phyloP scores from a whole-genome alignment of 2,329 filamentous ascomycete genomes.

The Colletotrichum sp. region DNA sequence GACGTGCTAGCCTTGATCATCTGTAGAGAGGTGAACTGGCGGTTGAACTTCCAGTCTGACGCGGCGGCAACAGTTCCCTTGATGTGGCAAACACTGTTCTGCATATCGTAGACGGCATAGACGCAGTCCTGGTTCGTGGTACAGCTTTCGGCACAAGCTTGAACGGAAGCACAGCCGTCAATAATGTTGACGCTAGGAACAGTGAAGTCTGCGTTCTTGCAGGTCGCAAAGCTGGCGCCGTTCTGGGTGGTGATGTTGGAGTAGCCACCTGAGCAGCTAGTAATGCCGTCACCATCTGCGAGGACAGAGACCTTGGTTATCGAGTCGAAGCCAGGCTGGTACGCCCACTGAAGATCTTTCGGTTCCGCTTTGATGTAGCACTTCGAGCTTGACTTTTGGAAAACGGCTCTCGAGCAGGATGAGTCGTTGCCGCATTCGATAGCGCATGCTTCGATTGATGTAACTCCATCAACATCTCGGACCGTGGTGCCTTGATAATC shows the following conservation, averaged over 20 bases:
- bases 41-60: constrained; percentile 20
- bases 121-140: constrained; percentile 9
- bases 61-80: constrained; percentile 13
- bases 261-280: not conserved
- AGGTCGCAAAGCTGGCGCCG: not conserved
- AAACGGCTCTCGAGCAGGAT: not conserved
- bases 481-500: not conserved
- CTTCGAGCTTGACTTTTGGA: not conserved
- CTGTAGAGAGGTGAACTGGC: constrained; percentile 25
- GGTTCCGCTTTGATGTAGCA: not conserved
- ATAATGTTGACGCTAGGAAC: constrained; percentile 7
- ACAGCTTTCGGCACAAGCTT: constrained; percentile 19
- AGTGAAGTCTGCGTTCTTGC: constrained; percentile 18
- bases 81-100: constrained; percentile 24
- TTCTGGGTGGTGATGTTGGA: not conserved
- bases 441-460: not conserved
- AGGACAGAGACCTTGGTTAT: not conserved
- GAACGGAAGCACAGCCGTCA: constrained; percentile 2
- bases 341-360: not conserved
- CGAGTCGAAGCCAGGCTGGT: not conserved
- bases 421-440: not conserved
- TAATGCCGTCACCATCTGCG: not conserved
- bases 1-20: constrained; percentile 18
- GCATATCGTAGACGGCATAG: constrained; percentile 23
- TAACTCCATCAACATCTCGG: not conserved